Evolutionary conservation across 805 yeast species (phyloP).

Genomic region (Lachancea thermotolerans): DNA sequence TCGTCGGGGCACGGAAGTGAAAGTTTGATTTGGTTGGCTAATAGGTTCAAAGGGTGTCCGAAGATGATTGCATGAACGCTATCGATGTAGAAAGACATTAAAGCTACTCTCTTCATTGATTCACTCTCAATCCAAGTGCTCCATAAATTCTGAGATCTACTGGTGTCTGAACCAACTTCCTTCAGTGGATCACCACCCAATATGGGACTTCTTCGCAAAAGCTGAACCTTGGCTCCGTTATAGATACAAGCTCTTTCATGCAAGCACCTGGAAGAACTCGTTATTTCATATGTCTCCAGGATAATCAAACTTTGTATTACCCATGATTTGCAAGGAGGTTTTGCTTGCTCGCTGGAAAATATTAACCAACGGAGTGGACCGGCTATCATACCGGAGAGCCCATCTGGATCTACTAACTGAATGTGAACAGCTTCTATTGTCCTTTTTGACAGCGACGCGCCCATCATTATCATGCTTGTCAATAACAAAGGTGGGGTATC

Average conservation of each 20-base stretch:
- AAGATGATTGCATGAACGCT: slow-evolving; percentile 66
- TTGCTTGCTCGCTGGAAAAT: slow-evolving; percentile 9
- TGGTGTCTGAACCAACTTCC: slow-evolving; percentile 7
- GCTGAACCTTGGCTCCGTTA: slow-evolving; percentile 74
- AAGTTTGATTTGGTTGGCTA: slow-evolving; percentile 52
- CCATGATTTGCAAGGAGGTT: slow-evolving; percentile 11
- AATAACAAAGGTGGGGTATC: slow-evolving; percentile 7
- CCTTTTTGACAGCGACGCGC: slow-evolving; percentile 8
- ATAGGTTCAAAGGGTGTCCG: slow-evolving; percentile 51
- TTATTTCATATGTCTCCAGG: slow-evolving; percentile 67
- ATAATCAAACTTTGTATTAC: slow-evolving; percentile 60
- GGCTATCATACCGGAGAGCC: slow-evolving; percentile 8
- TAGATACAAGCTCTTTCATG: slow-evolving; percentile 78
- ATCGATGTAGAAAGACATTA: slow-evolving; percentile 75
- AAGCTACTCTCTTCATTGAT: slow-evolving; percentile 64
- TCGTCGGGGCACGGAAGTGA: slow-evolving; percentile 54
- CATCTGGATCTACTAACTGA: slow-evolving; percentile 6
- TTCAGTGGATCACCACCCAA: slow-evolving; percentile 56
- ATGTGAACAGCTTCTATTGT: slow-evolving; percentile 1
- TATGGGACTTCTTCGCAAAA: slow-evolving; percentile 62
- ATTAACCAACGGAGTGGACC: slow-evolving; percentile 9
- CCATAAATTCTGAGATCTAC: slow-evolving; percentile 8
- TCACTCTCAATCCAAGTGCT: slow-evolving; percentile 64
- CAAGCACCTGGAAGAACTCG: slow-evolving; percentile 51
- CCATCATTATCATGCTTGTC: slow-evolving; percentile 9